Evolutionary conservation across 176 grass and related monocot species (phyloP), one percentile per base, ranked within the genome.

Genomic region (Triticum turgidum): DNA sequence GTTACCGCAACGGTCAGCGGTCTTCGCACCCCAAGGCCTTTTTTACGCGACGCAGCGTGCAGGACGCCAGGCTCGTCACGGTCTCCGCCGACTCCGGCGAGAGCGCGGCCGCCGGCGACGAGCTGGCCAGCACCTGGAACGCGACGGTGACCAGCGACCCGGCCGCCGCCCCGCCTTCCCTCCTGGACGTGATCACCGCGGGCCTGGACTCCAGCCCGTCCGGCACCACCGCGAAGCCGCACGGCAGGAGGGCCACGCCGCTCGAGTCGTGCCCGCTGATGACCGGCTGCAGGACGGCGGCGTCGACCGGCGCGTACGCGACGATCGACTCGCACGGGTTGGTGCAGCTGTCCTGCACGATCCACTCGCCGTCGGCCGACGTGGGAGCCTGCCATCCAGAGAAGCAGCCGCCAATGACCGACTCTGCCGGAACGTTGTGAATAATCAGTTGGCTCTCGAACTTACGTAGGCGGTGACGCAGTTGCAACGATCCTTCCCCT

Each of bases 401-500:
- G 2, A 39, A 64, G 75, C 12, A 52, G 42, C 5, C 1, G 62
- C 14, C 45, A 49, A 1, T 54, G 41, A 6, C 17, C 58, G 34
- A 27, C 45, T 52, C 18, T 9, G 34, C 11, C 12, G 12, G 39
- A 39, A 41, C 72, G 61, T 54, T 17, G 51, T 73, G 71, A 35
- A 15, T 24, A 12, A 49, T 49, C 45, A 14, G 45, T 4, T 1
- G 30, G 24, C 2, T 4, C 15, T 18, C 71, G 27, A 70, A 63
- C 85, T 90, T 87, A 93, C 92, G 44, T 98, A 89, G 79, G 89
- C 77, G 17, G 87, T 78, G 56, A 94, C 87, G 47, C 82, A 90
- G 91, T 98, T 98, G 39, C 91, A 80, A 5, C 87, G 95, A 78
- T 93, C 87, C 84, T 95, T 90, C 8, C 95, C 92, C 85, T 93